Base-by-base conservation (phyloP, 192 early-diverging fungal species). In the Podila verticillata region DNA sequence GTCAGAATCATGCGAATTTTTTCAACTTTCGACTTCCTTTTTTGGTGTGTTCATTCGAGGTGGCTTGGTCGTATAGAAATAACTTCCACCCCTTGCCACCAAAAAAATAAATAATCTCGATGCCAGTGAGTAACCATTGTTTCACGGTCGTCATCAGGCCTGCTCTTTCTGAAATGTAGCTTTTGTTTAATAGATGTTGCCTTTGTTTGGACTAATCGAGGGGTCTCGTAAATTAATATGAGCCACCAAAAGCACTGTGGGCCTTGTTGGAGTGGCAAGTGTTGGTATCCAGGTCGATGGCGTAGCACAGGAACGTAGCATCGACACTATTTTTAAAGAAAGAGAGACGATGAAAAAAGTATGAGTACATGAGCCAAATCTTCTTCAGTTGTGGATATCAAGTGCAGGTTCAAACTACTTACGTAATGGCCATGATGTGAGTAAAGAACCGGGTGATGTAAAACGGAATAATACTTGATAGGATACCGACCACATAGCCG, bases 221-320 rank as follows among this genome's bases (percentile, higher is more conserved):
- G 15, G 39, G 39, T 44, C 39, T 15, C 13, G 39, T 0, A 44
- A 44, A 17, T 44, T 67, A 67, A 17, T 62, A 59, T 4, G 65
- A 63, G 12, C 57, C 36, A 13, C 77, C 80, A 66, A 90, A 90
- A 19, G 84, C 87, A 34, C 74, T 72, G 57, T 91, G 89, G 30
- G 86, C 89, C 32, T 70, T 72, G 44, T 87, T 80, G 26, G 70
- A 81, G 71, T 87, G 82, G 19, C 84, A 84, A 5, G 68, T 86
- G 57, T 88, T 90, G 8, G 75, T 82, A 66, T 95, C 93, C n/a
- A 95, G 68, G 78, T 95, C 94, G 49, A 95, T 85, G 20, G 93
- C 86, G 74, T 93, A 95, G 70, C 93, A 93, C n/a, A 95, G 70
- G 72, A 94, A 94, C 2, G 88, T 89, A 1, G 94, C 90, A 77